phyloP scores from a whole-genome alignment of 768 basidiomycete genomes.

The Termitomyces titanicus region DNA sequence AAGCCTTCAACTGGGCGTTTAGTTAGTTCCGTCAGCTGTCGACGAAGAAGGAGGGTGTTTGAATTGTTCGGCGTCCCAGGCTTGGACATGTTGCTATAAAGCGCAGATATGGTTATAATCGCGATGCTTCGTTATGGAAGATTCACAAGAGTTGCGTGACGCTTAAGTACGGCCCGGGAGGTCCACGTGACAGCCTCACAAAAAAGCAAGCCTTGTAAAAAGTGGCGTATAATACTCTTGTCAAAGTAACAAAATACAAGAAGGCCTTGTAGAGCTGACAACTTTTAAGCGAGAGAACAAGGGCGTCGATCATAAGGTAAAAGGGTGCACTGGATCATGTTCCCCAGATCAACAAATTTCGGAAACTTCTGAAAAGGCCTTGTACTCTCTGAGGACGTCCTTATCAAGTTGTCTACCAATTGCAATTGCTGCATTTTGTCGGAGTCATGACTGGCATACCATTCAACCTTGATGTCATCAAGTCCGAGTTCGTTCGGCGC shows the following conservation, averaged over 20 bases:
- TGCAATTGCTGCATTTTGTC: no score
- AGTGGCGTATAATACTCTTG: neutral
- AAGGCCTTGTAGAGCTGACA: no score
- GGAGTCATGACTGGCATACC: no score
- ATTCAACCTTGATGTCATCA: no score
- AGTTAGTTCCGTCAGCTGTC: constrained; percentile 81
- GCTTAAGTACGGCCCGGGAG: constrained; percentile 11
- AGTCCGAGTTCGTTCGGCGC: no score
- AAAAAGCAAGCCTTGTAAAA: neutral
- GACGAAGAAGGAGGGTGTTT: constrained; percentile 66
- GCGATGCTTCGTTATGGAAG: constrained; percentile 11
- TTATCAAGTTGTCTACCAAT: no score
- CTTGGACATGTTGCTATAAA: constrained; percentile 45
- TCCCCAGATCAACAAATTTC: no score
- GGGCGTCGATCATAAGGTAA: no score
- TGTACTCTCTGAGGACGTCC: no score
- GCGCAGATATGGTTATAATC: constrained; percentile 11
- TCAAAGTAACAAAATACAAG: neutral
- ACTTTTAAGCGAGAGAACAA: no score
- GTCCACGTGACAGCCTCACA: constrained; percentile 13
- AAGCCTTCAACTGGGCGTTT: constrained; percentile 96
- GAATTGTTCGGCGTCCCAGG: constrained; percentile 23
- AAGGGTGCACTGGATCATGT: no score
- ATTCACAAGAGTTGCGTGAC: constrained; percentile 4
- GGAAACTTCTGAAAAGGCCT: no score